Percentiles rank a stretch among this genome's conserved stretches.
Evolutionary conservation across 2,329 filamentous ascomycete species (phyloP).

Genomic region (Nemania abortiva): DNA sequence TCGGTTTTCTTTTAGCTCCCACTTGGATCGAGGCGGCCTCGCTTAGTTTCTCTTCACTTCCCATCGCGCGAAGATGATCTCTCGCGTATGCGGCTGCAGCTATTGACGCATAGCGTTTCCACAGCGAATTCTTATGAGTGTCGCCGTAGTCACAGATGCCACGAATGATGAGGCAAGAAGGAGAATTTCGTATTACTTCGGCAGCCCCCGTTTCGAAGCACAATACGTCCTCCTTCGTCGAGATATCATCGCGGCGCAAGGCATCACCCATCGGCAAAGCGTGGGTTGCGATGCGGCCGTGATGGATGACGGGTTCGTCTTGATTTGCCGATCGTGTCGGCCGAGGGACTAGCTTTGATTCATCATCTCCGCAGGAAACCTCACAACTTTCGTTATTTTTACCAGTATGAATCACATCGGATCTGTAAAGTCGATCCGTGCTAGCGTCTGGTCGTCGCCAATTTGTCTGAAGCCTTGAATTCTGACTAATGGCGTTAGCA

Average conservation of each 20-base stretch:
- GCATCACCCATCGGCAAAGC: not conserved
- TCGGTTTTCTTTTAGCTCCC: no score
- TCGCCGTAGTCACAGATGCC: constrained; percentile 25
- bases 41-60: no score
- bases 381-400: not conserved
- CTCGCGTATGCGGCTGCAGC: constrained; percentile 16
- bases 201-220: no score
- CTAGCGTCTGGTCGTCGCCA: not conserved
- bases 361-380: not conserved
- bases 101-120: constrained; percentile 21
- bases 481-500: not conserved
- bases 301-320: not conserved
- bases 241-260: not conserved
- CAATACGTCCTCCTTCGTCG: not conserved
- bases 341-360: not conserved
- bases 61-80: not conserved
- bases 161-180: constrained; percentile 3
- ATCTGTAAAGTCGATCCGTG: not conserved
- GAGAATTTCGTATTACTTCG: not conserved
- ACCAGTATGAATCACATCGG: not conserved
- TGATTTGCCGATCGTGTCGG: not conserved
- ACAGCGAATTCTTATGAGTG: constrained; percentile 13
- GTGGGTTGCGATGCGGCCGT: no score
- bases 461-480: not conserved
- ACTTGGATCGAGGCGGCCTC: no score